Conservation (phyloP, 2,329 filamentous ascomycete genomes). For the Trichoderma sp. region DNA sequence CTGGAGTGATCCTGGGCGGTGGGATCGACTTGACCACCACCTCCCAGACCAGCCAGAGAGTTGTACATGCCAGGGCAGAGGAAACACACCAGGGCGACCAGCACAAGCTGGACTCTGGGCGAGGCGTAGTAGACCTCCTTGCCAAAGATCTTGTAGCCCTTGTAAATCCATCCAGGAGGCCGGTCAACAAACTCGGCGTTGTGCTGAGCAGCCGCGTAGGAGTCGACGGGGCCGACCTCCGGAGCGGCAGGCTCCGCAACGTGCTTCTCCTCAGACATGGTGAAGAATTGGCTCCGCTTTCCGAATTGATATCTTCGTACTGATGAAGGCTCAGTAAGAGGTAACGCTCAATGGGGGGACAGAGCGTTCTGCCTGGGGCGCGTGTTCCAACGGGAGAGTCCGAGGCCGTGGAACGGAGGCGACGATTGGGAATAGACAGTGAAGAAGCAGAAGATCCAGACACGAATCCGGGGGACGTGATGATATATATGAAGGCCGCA, state of each 20-base stretch:
- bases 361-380: conserved; percentile 7
- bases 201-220: conserved; percentile 23
- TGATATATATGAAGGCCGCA: conserved; percentile 21
- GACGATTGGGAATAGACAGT: conserved; percentile 12
- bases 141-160: conserved; percentile 52
- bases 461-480: conserved; percentile 14
- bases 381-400: conserved; percentile 7
- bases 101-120: conserved; percentile 65
- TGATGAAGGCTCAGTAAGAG: background rate
- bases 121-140: conserved; percentile 67
- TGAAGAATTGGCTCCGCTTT: background rate
- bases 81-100: conserved; percentile 58
- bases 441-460: conserved; percentile 9
- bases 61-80: conserved; percentile 73
- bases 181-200: conserved; percentile 27
- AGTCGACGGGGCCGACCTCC: conserved; percentile 19
- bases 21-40: conserved; percentile 51
- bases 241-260: background rate
- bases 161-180: conserved; percentile 65
- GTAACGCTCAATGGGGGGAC: background rate
- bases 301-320: background rate
- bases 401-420: conserved; percentile 10
- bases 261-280: conserved; percentile 29
- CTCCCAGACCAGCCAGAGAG: conserved; percentile 62
- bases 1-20: conserved; percentile 61